phyloP scores from a whole-genome alignment of 2,329 filamentous ascomycete species.

The Fusarium coffeatum region DNA sequence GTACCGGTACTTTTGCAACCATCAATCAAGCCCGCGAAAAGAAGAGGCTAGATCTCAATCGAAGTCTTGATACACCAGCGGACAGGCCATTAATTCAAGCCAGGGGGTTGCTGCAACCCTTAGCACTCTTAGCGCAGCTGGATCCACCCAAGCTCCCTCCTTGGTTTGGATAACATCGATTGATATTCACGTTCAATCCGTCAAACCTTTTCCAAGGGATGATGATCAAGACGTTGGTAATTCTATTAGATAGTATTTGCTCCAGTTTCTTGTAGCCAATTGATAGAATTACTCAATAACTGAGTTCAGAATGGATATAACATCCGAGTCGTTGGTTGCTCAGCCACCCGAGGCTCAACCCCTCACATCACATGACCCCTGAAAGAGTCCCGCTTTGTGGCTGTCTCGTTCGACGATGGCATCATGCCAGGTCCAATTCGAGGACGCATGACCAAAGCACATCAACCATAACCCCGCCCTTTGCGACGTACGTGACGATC shows the following conservation, averaged over 20 bases:
- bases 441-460: constrained; percentile 21
- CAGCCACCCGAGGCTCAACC: constrained; percentile 34
- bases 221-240: neutral
- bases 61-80: constrained; percentile 39
- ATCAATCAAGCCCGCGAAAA: neutral
- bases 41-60: constrained; percentile 19
- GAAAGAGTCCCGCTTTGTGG: constrained; percentile 33
- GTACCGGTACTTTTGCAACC: constrained; percentile 38
- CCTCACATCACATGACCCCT: constrained; percentile 43
- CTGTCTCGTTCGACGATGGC: constrained; percentile 44
- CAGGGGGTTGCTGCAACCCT: constrained; percentile 32
- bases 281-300: too few relatives aligned
- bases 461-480: constrained; percentile 16
- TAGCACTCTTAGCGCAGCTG: constrained; percentile 26
- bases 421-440: constrained; percentile 36
- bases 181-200: constrained; percentile 11
- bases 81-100: constrained; percentile 33
- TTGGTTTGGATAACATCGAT: constrained; percentile 22
- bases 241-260: neutral
- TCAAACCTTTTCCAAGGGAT: neutral
- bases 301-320: neutral
- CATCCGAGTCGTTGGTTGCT: neutral
- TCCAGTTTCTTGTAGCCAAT: neutral
- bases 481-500: constrained; percentile 12
- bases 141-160: constrained; percentile 47